Base-by-base conservation (phyloP, 2,329 filamentous ascomycete species). In the Shiraia bambusicola region DNA sequence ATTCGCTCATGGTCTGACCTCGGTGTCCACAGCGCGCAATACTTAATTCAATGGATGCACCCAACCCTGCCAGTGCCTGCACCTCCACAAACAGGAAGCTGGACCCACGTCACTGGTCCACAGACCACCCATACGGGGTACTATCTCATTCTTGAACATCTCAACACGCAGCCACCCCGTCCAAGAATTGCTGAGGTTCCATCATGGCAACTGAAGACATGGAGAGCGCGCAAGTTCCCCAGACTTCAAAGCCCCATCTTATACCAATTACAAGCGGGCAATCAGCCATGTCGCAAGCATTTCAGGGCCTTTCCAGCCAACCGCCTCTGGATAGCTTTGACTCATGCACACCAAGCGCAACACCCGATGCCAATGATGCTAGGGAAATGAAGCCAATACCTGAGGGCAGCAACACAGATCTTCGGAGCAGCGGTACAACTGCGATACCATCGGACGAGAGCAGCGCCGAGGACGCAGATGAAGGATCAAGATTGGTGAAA, bases 301-400 rank as follows among this genome's bases (percentile, higher is more conserved):
- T 65, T 28, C 49, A 55, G 27, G 61, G 59, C n/a, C 56, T 63
- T n/a, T 46, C 61, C 13, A 50, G 40, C 17, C 47, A 37, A 40
- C 51, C 46, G 26, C 46, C 33, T 11, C 44, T 45, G 4, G 45
- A 42, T 10, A 54, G 46, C 15, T 54, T 58, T 15, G 58, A 51
- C 28, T 52, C 61, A 13, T 65, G 62, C 61, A 62, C 58, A 22
- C 54, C 57, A 27, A 59, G 60, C 7, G 41, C 45, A 13, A 49
- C 50, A n/a, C 54, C 56, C 6, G 49, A 71, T 16, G 58, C 69
- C n/a, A 72, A 75, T 42, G 65, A 71, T 48, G 69, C 71, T 42
- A 69, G 70, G 40, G 58, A 66, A 16, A 43, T 72, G 33, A 56
- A 67, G 26, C 42, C 67, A 7, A 61, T 70, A 36, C 57, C 68